Conservation (phyloP, 2,329 filamentous ascomycete genomes). For the Fusarium miscanthi region DNA sequence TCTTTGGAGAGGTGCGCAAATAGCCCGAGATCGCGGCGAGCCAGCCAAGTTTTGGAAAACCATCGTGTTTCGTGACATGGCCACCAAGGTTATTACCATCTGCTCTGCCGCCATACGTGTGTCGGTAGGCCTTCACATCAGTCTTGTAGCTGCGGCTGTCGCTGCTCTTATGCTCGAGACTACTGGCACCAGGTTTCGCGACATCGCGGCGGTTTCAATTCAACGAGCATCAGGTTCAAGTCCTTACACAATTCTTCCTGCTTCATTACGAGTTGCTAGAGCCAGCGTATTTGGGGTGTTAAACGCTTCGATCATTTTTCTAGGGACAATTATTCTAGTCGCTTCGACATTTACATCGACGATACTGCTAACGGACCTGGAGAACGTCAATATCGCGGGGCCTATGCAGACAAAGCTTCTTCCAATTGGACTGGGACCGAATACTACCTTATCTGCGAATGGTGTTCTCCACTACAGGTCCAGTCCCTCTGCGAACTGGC, state of each 20-base stretch:
- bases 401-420: background rate
- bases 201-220: background rate
- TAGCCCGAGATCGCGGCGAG: background rate
- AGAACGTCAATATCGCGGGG: background rate
- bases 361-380: background rate
- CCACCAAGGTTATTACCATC: background rate
- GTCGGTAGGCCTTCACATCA: background rate
- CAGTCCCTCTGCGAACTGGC: background rate
- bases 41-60: too few relatives aligned
- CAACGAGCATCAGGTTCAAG: background rate
- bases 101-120: background rate
- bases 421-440: background rate
- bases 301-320: rapidly evolving
- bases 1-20: background rate
- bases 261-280: too few relatives aligned
- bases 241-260: background rate
- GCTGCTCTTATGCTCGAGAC: background rate
- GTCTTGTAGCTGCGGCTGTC: background rate
- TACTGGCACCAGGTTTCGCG: background rate
- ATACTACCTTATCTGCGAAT: background rate
- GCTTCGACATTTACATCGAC: background rate
- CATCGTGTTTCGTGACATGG: too few relatives aligned
- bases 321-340: background rate
- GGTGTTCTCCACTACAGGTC: background rate
- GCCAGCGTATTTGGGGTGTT: rapidly evolving